Percentiles rank a stretch among this genome's conserved stretches.
These are phyloP conservation scores for Lolium multiflorum DNA, from an alignment of 176 grass and related monocot species.

Conservation along the genomic window DNA sequence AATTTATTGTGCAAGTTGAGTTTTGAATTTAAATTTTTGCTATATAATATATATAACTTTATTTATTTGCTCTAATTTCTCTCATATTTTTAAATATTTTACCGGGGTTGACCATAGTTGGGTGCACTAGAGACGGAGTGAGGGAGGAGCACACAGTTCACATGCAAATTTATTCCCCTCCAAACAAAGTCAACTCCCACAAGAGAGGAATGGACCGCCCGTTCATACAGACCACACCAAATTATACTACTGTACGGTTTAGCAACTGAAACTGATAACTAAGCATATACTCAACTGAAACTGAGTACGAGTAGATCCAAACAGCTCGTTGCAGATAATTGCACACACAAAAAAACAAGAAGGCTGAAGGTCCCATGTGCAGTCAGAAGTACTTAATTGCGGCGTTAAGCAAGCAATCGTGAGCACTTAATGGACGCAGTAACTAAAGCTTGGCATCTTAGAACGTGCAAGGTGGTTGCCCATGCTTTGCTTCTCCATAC, in stretches of 20 bases:
- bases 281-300: not conserved
- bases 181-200: conserved; percentile 43
- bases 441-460: conserved; percentile 66
- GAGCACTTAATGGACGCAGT: conserved; percentile 46
- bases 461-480: conserved; percentile 62
- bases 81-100: no score
- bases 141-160: not conserved
- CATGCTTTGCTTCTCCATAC: conserved; percentile 41
- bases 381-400: conserved; percentile 25
- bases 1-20: not conserved
- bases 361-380: conserved; percentile 40
- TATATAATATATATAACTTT: not conserved
- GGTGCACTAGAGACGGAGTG: not conserved
- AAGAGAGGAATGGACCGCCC: not conserved
- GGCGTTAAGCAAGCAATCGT: conserved; percentile 47
- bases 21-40: not conserved
- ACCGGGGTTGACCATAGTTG: no score
- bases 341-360: not conserved
- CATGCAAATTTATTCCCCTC: not conserved
- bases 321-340: not conserved
- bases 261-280: conserved; percentile 12
- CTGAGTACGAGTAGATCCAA: no score
- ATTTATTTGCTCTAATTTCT: no score
- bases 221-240: not conserved
- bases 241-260: not conserved